These are phyloP conservation scores for Persicaria maculosa DNA, from an alignment of 148 eudicot species.

Conservation along the genomic window DNA sequence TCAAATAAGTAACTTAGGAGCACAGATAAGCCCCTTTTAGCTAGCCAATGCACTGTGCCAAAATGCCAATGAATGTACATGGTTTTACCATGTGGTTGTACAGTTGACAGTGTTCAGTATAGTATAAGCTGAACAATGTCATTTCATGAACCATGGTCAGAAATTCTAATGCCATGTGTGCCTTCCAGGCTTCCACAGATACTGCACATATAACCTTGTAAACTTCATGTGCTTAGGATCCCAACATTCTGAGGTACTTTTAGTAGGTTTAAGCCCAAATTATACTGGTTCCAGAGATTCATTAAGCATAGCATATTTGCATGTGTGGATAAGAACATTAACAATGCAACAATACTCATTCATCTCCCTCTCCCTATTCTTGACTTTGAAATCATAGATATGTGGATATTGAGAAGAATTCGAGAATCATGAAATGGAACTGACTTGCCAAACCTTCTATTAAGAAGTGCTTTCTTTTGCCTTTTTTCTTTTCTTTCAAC, in stretches of 20 bases:
- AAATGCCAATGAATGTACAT: no score
- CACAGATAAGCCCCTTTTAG: no score
- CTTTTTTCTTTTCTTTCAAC: not conserved
- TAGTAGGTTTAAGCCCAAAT: not conserved
- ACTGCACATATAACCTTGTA: no score
- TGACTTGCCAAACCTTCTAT: not conserved
- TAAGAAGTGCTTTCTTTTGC: no score
- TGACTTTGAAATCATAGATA: not conserved
- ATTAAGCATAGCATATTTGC: not conserved
- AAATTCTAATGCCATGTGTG: not conserved
- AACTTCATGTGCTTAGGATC: not conserved
- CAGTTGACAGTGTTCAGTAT: not conserved
- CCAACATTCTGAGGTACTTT: not conserved
- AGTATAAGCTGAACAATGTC: not conserved
- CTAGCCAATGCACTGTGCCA: no score
- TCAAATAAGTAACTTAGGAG: no score
- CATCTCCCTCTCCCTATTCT: not conserved
- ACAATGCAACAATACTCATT: not conserved
- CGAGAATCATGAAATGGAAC: not conserved
- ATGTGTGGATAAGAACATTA: no score
- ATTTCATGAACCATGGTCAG: not conserved
- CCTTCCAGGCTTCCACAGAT: no score
- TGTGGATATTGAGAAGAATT: not conserved
- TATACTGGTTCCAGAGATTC: not conserved
- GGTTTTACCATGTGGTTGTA: not conserved